Evolutionary conservation across 129 eudicot species (phyloP).

Genomic region (Lactuca saligna): DNA sequence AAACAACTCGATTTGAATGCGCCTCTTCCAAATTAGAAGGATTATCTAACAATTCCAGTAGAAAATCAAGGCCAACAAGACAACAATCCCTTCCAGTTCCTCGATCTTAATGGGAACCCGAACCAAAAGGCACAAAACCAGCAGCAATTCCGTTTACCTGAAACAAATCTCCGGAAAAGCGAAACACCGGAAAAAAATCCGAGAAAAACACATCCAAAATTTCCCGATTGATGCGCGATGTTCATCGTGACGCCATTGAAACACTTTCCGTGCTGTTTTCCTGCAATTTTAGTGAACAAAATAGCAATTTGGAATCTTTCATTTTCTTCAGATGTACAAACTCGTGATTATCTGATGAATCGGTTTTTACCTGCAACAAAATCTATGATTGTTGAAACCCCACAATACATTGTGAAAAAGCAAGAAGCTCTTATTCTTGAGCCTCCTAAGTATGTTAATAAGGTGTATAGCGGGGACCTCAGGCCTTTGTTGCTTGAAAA

Average conservation of each 20-base stretch:
- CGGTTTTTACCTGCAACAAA: conserved; percentile 92
- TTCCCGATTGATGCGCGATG: conserved; percentile 39
- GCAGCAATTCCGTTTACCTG: conserved; percentile 79
- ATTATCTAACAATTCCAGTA: conserved; percentile 19
- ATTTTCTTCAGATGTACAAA: conserved; percentile 44
- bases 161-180: conserved; percentile 84
- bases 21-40: conserved; percentile 43
- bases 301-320: conserved; percentile 46
- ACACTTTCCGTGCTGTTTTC: conserved; percentile 57
- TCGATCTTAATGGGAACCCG: conserved; percentile 46
- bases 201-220: conserved; percentile 30
- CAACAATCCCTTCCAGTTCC: conserved; percentile 53
- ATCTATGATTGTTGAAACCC: conserved; percentile 70
- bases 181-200: conserved; percentile 34
- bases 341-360: conserved; percentile 78
- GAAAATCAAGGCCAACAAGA: conserved; percentile 30
- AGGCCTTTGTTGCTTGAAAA: conserved; percentile 50
- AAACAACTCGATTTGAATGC: conserved; percentile 72
- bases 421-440: conserved; percentile 38
- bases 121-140: conserved; percentile 65
- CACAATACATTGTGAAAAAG: conserved; percentile 57
- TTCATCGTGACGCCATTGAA: conserved; percentile 59
- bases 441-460: conserved; percentile 46
- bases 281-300: conserved; percentile 48
- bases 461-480: conserved; percentile 54